phyloP scores from a whole-genome alignment of 495 filamentous ascomycete species.

The Podospora comata region DNA sequence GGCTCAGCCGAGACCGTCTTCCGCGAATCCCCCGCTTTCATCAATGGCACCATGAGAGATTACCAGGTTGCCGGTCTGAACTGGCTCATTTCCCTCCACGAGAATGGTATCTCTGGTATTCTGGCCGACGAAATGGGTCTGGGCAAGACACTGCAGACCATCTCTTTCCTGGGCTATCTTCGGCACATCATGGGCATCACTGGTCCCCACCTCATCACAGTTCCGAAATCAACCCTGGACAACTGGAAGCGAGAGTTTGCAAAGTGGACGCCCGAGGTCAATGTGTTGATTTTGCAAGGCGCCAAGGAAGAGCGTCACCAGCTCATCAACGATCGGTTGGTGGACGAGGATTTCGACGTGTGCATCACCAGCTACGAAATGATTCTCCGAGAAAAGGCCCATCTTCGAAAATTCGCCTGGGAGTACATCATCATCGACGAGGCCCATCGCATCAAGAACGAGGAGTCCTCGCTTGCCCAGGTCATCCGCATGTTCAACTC shows the following conservation, averaged over 20 bases:
- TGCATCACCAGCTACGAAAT: slow-evolving; percentile 44
- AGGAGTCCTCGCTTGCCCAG: slow-evolving; percentile 94
- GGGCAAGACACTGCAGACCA: slow-evolving; percentile 90
- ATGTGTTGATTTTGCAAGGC: slow-evolving; percentile 91
- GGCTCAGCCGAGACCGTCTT: slow-evolving; percentile 85
- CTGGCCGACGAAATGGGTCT: slow-evolving; percentile 97
- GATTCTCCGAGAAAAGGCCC: slow-evolving; percentile 86
- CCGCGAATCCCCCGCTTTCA: slow-evolving; percentile 83
- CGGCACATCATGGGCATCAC: slow-evolving; percentile 81
- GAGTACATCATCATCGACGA: slow-evolving; percentile 99
- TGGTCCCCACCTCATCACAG: slow-evolving; percentile 90
- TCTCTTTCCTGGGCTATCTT: slow-evolving; percentile 87
- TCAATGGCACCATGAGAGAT: slow-evolving; percentile 89
- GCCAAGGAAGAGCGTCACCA: slow-evolving; percentile 88
- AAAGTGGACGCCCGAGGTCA: slow-evolving; percentile 92
- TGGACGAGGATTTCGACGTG: slow-evolving; percentile 67
- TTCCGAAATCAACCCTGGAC: slow-evolving; percentile 96
- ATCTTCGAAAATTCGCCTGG: slow-evolving; percentile 97
- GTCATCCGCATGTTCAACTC: slow-evolving; percentile 98
- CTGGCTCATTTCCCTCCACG: slow-evolving; percentile 97
- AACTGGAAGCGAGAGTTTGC: slow-evolving; percentile 97
- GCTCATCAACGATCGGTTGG: slow-evolving; percentile 84
- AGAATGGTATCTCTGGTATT: slow-evolving; percentile 98
- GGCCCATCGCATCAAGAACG: slow-evolving; percentile 98
- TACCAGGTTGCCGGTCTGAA: slow-evolving; percentile 94